phyloP scores from a whole-genome alignment of 345 rosid species.

The Barbarea vulgaris region DNA sequence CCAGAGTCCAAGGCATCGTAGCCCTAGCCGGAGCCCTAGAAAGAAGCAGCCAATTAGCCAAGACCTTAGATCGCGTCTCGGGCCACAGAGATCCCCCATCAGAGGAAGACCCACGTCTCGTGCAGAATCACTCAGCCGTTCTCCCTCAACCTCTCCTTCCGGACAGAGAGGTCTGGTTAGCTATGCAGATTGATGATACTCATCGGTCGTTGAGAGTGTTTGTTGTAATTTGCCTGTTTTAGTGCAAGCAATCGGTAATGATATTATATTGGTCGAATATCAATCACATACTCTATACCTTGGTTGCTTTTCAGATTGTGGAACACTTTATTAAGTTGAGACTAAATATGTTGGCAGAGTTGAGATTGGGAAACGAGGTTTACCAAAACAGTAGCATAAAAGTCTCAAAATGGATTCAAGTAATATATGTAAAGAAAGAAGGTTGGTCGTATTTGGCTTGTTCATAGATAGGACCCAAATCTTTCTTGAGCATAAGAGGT shows the following conservation, averaged over 20 bases:
- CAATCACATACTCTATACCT: background rate
- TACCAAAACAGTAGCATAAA: background rate
- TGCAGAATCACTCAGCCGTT: conserved; percentile 48
- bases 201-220: conserved; percentile 1
- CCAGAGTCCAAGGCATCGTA: conserved; percentile 55
- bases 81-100: conserved; percentile 53
- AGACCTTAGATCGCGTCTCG: conserved; percentile 73
- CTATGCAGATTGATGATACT: conserved; percentile 64
- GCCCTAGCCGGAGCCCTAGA: conserved; percentile 59
- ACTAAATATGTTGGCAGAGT: background rate
- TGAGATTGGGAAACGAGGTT: background rate
- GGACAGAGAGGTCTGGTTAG: conserved; percentile 77
- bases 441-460: background rate
- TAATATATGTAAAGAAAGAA: background rate
- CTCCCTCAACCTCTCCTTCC: conserved; percentile 67
- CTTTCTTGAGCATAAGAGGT: too few species aligned
- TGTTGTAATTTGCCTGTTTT: conserved; percentile 13
- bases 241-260: background rate
- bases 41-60: conserved; percentile 64
- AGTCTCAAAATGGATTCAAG: background rate
- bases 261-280: conserved; percentile 9
- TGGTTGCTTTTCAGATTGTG: conserved; percentile 14
- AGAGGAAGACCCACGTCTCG: conserved; percentile 49
- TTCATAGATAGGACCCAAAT: conserved; percentile 2
- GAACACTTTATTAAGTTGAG: conserved; percentile 5